Percentiles rank a stretch among this genome's conserved stretches.
Evolutionary conservation across 2,329 filamentous ascomycete species (phyloP).

Genomic region (Phoma sp.): DNA sequence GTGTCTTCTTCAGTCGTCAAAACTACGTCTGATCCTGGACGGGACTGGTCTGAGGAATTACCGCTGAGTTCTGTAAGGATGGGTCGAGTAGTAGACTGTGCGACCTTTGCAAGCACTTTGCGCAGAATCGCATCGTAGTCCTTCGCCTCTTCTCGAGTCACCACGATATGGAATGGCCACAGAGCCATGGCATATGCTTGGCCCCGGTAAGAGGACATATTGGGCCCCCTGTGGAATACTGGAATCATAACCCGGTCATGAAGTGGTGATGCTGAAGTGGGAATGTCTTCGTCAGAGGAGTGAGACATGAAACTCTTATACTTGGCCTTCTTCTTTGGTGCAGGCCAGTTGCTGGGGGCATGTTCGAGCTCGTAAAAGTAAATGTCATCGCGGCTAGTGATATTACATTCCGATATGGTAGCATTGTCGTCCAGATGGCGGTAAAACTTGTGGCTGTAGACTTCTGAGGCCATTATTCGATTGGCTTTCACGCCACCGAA

Average conservation of each 20-base stretch:
- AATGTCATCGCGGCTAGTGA: constrained; percentile 67
- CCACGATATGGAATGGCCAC: constrained; percentile 72
- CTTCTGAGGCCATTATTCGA: constrained; percentile 79
- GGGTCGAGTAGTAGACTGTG: constrained; percentile 75
- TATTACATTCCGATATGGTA: constrained; percentile 72
- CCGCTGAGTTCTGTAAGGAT: constrained; percentile 63
- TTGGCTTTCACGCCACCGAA: constrained; percentile 60
- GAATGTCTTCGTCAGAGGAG: constrained; percentile 55
- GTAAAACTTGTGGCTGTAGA: constrained; percentile 85
- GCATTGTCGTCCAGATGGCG: constrained; percentile 75
- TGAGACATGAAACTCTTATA: constrained; percentile 55
- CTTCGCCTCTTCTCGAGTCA: constrained; percentile 75
- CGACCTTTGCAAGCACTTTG: constrained; percentile 79
- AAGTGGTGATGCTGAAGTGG: constrained; percentile 64
- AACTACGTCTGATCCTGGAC: constrained; percentile 71
- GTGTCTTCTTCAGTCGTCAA: constrained; percentile 67
- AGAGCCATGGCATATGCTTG: constrained; percentile 44
- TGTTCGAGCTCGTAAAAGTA: constrained; percentile 80
- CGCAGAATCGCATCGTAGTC: constrained; percentile 75
- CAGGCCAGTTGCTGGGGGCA: constrained; percentile 77
- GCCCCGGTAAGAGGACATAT: constrained; percentile 40
- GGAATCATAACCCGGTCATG: constrained; percentile 74
- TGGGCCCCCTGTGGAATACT: constrained; percentile 66
- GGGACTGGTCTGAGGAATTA: constrained; percentile 57
- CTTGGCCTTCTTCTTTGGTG: constrained; percentile 58